Evolutionary conservation across 2,329 filamentous ascomycete genomes (phyloP), one percentile per base, ranked within the genome.

Genomic region (Alternaria angustiovoidea): DNA sequence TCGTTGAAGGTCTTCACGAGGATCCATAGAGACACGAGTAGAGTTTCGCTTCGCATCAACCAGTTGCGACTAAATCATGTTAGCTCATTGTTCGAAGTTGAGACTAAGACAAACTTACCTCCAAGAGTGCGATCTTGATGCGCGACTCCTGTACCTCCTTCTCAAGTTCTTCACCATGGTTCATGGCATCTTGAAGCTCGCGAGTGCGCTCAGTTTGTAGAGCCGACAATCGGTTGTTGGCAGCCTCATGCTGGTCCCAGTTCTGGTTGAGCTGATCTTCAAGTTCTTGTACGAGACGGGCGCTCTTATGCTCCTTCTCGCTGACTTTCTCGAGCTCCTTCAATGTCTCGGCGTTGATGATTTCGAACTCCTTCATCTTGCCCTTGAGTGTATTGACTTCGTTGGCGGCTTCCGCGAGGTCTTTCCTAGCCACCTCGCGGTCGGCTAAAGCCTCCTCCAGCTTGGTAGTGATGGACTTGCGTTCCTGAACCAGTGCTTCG

Each of bases 251-350:
- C 76, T 97, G 92, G 74, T 99, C 95, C 79, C 93, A 99, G 81
- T 95, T 97, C 76, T 87, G 92, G 75, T 94, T 94, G 54, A 99
- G 88, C 79, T 99, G 95, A 71, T 98, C 94, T 79, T 99, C 95
- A 5, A 99, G 88, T 80, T 99, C 94, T 77, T 98, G 93, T 8
- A 99, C 92, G 12, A 99, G 84, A 22, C 93, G 89, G 42, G 92
- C 91, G 78, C 95, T 96, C 85, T 96, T 97, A 82, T 93, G 90
- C 83, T 96, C 96, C 80, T 87, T 87, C 16, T 83, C 81, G 22
- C 80, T 82, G 57, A 88, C 81, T 64, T 82, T 82, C 63, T 86
- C 83, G 24, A 89, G 82, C 68, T 88, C 86, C 62, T 83, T 83
- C 41, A 87, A 77, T 54, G 85, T 85, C 61, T 85, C 82, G 51